These are phyloP conservation scores for Pyrrhoderma noxium DNA, from an alignment of 1,284 basidiomycete genomes.

Conservation along the genomic window DNA sequence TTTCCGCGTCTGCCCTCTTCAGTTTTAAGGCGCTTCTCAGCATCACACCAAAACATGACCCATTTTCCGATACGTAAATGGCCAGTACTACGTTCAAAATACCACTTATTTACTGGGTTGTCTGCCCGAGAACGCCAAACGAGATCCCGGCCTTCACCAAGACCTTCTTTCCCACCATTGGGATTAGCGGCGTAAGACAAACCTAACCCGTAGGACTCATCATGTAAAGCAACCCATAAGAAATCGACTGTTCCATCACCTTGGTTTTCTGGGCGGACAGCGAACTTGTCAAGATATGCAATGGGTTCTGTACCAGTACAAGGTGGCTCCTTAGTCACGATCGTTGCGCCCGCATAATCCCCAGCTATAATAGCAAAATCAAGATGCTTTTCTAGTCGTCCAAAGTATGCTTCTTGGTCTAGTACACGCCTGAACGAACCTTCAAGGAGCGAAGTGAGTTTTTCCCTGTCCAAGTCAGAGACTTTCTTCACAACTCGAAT, in stretches of 20 bases:
- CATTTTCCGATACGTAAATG: constrained; percentile 80
- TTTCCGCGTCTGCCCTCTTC: constrained; percentile 57
- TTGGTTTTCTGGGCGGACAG: constrained; percentile 89
- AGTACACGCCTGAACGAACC: constrained; percentile 78
- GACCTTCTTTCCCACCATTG: constrained; percentile 85
- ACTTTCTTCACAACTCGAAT: constrained; percentile 73
- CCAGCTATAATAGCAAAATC: constrained; percentile 96
- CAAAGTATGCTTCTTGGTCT: constrained; percentile 71
- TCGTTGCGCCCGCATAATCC: constrained; percentile 92
- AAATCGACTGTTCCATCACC: constrained; percentile 99
- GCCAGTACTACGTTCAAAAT: constrained; percentile 92
- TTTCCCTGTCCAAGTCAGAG: constrained; percentile 63
- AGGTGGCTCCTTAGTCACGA: constrained; percentile 80
- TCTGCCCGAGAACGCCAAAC: constrained; percentile 91
- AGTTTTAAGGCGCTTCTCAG: constrained; percentile 72
- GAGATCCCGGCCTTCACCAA: constrained; percentile 86
- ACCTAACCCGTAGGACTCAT: constrained; percentile 96
- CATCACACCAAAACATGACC: constrained; percentile 99
- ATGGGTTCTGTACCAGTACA: constrained; percentile 40
- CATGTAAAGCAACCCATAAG: constrained; percentile 96
- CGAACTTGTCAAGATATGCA: constrained; percentile 98
- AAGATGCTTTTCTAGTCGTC: constrained; percentile 65
- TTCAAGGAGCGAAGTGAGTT: constrained; percentile 80
- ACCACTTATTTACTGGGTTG: constrained; percentile 99
- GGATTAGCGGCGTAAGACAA: constrained; percentile 92